A percentile compares a stretch with the other conserved stretches of the same genome.
These are phyloP conservation scores for Ceratobasidium sp. DNA, from an alignment of 1,284 basidiomycete species.

Conservation along the genomic window DNA sequence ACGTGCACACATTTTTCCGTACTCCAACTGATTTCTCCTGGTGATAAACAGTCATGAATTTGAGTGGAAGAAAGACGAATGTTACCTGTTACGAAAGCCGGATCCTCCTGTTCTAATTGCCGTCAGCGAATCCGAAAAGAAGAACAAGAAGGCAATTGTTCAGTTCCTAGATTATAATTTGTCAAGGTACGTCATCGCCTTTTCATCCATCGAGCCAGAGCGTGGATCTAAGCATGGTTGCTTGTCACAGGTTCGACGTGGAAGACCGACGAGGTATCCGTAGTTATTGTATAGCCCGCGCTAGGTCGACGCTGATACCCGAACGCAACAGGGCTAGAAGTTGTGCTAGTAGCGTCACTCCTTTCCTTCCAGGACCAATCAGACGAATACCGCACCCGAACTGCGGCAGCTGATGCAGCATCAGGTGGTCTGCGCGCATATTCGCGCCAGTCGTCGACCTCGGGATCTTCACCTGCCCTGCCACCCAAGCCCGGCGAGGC, in stretches of 20 bases:
- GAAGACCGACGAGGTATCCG: slow-evolving; percentile 69
- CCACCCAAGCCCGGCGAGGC: slow-evolving; percentile 43
- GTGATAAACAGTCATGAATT: slow-evolving; percentile 68
- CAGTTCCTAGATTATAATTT: slow-evolving; percentile 88
- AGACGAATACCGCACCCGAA: slow-evolving; percentile 59
- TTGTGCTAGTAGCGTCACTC: slow-evolving; percentile 75
- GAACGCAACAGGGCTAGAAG: slow-evolving; percentile 66
- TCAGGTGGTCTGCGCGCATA: slow-evolving; percentile 37
- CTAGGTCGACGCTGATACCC: not conserved
- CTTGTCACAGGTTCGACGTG: slow-evolving; percentile 71
- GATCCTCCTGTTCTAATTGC: slow-evolving; percentile 85
- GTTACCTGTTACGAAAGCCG: slow-evolving; percentile 80
- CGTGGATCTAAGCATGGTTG: slow-evolving; percentile 12
- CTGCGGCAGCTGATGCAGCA: slow-evolving; percentile 41
- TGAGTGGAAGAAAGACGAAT: slow-evolving; percentile 83
- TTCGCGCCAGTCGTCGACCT: slow-evolving; percentile 13
- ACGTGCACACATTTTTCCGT: not conserved
- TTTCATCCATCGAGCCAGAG: slow-evolving; percentile 11
- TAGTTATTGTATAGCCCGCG: slow-evolving; percentile 8
- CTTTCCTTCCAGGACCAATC: slow-evolving; percentile 78
- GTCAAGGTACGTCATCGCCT: slow-evolving; percentile 58
- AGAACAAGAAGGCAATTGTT: slow-evolving; percentile 69
- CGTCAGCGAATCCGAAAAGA: slow-evolving; percentile 72
- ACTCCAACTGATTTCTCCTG: slow-evolving; percentile 4
- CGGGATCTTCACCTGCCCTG: slow-evolving; percentile 42